Evolutionary conservation across 1,139 yeast genomes (phyloP).

Genomic region (Lodderomyces jiufengensis): DNA sequence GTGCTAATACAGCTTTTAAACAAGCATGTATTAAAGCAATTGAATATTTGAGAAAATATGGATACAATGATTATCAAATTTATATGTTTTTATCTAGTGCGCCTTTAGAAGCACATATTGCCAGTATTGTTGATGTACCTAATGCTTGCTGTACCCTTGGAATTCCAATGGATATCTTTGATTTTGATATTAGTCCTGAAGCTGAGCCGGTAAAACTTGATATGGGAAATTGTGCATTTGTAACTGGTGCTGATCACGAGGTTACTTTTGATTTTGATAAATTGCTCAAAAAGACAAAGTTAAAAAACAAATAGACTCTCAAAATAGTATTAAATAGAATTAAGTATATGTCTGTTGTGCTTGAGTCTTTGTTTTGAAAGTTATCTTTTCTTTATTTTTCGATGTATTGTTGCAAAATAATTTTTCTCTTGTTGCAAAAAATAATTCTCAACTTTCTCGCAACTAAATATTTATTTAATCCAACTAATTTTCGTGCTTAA

Average conservation of each 20-base stretch:
- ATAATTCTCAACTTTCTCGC: too few relatives aligned
- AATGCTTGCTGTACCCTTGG: conserved; percentile 51
- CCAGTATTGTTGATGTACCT: conserved; percentile 50
- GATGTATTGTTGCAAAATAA: too few relatives aligned
- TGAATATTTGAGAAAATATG: conserved; percentile 46
- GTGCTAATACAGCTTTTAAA: conserved; percentile 47
- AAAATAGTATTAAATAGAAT: too few relatives aligned
- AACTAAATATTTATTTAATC: too few relatives aligned
- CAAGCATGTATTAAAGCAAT: conserved; percentile 48
- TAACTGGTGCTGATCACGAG: conserved; percentile 12
- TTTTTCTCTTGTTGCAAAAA: too few relatives aligned
- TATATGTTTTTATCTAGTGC: conserved; percentile 44
- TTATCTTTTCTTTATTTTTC: too few relatives aligned
- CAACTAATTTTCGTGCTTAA: too few relatives aligned
- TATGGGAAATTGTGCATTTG: conserved; percentile 39
- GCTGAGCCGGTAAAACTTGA: conserved; percentile 21
- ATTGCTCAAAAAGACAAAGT: too few relatives aligned
- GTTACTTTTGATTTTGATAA: conserved; percentile 12
- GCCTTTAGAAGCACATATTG: conserved; percentile 50
- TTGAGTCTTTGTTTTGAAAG: too few relatives aligned
- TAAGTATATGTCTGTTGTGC: too few relatives aligned
- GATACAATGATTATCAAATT: conserved; percentile 49
- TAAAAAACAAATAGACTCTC: too few relatives aligned
- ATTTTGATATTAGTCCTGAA: conserved; percentile 45
- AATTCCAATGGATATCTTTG: conserved; percentile 49